phyloP scores from a whole-genome alignment of 345 rosid genomes.

The Moricandia arvensis region DNA sequence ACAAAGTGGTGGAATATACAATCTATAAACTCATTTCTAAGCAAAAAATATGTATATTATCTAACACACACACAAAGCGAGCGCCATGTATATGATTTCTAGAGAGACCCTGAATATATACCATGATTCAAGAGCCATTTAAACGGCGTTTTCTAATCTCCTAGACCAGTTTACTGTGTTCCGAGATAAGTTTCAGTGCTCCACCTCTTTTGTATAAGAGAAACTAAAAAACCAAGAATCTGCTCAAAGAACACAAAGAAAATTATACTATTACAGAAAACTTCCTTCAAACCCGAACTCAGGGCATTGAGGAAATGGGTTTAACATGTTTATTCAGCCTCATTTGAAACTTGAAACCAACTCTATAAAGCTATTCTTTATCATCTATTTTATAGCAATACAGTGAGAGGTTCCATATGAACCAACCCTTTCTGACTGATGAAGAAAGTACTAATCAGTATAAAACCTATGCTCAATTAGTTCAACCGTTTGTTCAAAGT shows the following conservation, averaged over 20 bases:
- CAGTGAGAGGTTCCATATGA: not conserved
- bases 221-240: not conserved
- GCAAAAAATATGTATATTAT: not conserved
- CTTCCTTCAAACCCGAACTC: not conserved
- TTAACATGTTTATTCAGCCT: not conserved
- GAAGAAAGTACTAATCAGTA: not conserved
- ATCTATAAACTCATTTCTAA: not conserved
- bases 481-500: not conserved
- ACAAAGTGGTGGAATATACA: slow-evolving; percentile 10
- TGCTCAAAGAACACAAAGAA: not conserved
- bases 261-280: not conserved
- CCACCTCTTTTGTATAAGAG: not conserved
- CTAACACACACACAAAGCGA: not conserved
- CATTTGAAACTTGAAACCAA: not conserved
- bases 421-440: not conserved
- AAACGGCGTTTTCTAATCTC: not conserved
- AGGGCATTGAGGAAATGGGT: not conserved
- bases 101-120: not conserved
- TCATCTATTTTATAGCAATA: not conserved
- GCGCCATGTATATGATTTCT: not conserved
- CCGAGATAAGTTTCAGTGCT: not conserved
- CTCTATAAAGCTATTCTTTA: not conserved
- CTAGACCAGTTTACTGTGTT: not conserved
- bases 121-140: not conserved
- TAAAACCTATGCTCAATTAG: no score